phyloP scores from a whole-genome alignment of 139 green algal species.

The Gonium pectorale region DNA sequence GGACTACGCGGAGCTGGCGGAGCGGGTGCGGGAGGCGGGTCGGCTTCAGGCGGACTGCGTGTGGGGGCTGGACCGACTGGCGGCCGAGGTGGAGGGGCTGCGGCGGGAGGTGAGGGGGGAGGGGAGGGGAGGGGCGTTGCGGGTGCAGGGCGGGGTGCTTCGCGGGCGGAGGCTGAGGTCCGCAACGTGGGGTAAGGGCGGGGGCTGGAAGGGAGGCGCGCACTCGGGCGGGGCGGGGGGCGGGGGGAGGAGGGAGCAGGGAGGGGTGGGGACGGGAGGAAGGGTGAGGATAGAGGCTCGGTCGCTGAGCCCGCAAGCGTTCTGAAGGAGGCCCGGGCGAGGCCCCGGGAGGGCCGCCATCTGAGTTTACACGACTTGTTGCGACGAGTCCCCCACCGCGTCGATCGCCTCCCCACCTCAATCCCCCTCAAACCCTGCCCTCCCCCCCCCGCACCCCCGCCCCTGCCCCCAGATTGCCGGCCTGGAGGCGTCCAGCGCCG shows the following conservation, averaged over 20 bases:
- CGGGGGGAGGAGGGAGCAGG: neutral
- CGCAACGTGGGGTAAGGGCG: too few relatives aligned
- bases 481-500: neutral
- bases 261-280: neutral
- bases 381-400: neutral
- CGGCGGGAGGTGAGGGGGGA: constrained; percentile 35
- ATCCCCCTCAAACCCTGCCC: neutral
- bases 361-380: neutral
- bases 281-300: neutral
- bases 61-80: constrained; percentile 46
- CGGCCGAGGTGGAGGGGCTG: constrained; percentile 43
- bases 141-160: too few relatives aligned
- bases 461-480: neutral
- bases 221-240: neutral
- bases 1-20: constrained; percentile 32
- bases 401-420: neutral
- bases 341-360: too few relatives aligned
- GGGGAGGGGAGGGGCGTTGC: neutral
- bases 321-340: too few relatives aligned
- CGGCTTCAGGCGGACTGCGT: constrained; percentile 21
- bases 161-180: too few relatives aligned
- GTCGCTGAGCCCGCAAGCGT: neutral
- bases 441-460: neutral
- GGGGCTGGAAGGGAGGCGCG: too few relatives aligned
- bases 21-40: constrained; percentile 4